Base-by-base conservation (phyloP, 2,329 filamentous ascomycete genomes). In the Ceratocystis ficicola region DNA sequence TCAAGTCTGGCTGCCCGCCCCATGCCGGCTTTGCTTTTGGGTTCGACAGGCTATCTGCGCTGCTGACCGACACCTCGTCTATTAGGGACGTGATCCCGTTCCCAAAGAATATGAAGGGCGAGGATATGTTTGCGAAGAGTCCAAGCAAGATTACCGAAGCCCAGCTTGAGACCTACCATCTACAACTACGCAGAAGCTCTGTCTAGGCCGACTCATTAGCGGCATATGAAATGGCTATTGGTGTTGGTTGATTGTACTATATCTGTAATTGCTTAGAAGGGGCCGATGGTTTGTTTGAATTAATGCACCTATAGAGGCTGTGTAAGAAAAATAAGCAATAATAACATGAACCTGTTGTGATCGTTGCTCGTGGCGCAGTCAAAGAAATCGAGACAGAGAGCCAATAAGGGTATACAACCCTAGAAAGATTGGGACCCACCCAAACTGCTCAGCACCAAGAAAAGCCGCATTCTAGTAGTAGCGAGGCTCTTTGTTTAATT, bases 81-180 rank as follows among this genome's bases (percentile, higher is more conserved):
- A 87, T 99, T 2, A 80, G 89, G 68, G 93, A 99, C 76, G 93
- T 99, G 1, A 96, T 99, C 75, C 92, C 92, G 0, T 99, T 99
- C 72, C 95, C 94, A 0, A 99, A 99, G 79, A 92, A 85, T 68
- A 91, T 90, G 68, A 91, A 86, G 73, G 92, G 94, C 0, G 89
- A 95, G 72, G 94, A 99, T 76, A 75, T 85, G 66, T 83, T 95
- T 75, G 90, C 95, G 2, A 85, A 84, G 70, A 89, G 89, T 69
- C 94, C 94, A 0, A 86, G 86, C 63, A 74, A 74, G 69, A 79
- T 95, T 69, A 88, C 81, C 0, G 76, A 83, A 67, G 81, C 83
- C 62, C 77, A 81, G 69, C 73, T 82, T 64, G 72, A 71, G 63
- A 78, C 77, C 0, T 83, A 83, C 68, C 78, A 81, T 10, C 69